Percentiles rank a stretch among this genome's conserved stretches.
These are phyloP conservation scores for Juglanconis sp. DNA, from an alignment of 2,329 filamentous ascomycete genomes.

Conservation along the genomic window DNA sequence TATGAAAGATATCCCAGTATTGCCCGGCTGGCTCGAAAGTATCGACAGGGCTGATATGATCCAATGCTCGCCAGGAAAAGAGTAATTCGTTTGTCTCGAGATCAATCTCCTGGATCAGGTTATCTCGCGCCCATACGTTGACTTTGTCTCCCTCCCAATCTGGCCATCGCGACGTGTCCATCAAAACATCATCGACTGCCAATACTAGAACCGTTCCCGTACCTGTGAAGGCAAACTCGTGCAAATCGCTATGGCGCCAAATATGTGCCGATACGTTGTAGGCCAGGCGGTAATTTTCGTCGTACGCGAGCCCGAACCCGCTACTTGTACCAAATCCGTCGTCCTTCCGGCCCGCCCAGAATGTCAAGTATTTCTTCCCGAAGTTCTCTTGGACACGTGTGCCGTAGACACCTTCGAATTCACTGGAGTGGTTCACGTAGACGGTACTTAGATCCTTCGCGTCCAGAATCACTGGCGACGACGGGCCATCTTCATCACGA, in stretches of 20 bases:
- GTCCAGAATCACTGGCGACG: constrained; percentile 20
- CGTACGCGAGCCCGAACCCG: constrained; percentile 4
- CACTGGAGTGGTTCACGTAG: constrained; percentile 15
- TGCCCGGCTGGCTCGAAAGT: constrained; percentile 14
- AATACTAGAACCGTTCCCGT: constrained; percentile 39
- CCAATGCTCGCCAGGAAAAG: constrained; percentile 34
- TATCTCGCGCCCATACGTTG: constrained; percentile 24
- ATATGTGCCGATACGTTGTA: not conserved
- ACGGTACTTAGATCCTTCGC: constrained; percentile 20
- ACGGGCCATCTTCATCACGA: constrained; percentile 1
- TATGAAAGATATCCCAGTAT: constrained; percentile 37
- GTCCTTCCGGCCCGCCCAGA: constrained; percentile 19
- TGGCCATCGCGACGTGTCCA: constrained; percentile 19
- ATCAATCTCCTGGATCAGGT: constrained; percentile 35
- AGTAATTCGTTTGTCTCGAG: constrained; percentile 32
- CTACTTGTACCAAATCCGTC: constrained; percentile 11
- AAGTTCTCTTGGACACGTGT: constrained; percentile 19
- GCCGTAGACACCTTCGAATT: constrained; percentile 20
- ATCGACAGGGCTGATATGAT: constrained; percentile 26
- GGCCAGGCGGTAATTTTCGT: constrained; percentile 33
- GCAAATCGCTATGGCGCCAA: constrained; percentile 30
- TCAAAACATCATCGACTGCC: constrained; percentile 31
- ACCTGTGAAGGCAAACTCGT: constrained; percentile 41
- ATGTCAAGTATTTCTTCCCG: constrained; percentile 20
- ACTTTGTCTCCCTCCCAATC: constrained; percentile 27